Conservation (phyloP, 148 eudicot species). For the Rhododendron simsii region DNA sequence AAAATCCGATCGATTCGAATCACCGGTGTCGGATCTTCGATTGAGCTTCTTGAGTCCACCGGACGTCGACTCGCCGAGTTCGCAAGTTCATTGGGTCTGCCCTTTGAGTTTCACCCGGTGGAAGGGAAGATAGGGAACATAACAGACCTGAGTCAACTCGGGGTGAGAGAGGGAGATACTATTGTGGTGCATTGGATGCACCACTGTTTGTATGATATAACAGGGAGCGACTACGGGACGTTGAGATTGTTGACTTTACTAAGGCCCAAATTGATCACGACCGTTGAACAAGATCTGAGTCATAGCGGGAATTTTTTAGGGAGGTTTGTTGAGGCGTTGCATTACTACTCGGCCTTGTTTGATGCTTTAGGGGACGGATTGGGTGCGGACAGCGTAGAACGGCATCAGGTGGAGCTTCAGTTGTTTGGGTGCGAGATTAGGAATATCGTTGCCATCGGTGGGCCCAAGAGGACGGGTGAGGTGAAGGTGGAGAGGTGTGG, state of each 20-base stretch:
- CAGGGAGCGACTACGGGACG: slow-evolving; percentile 47
- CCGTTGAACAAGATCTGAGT: slow-evolving; percentile 63
- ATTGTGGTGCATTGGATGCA: slow-evolving; percentile 74
- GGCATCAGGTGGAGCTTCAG: slow-evolving; percentile 68
- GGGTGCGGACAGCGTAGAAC: slow-evolving; percentile 37
- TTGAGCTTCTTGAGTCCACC: slow-evolving; percentile 43
- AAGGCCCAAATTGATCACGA: slow-evolving; percentile 62
- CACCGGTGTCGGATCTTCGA: slow-evolving; percentile 62
- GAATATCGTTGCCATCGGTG: slow-evolving; percentile 66
- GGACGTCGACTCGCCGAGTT: slow-evolving; percentile 63
- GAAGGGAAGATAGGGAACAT: slow-evolving; percentile 66
- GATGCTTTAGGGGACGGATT: slow-evolving; percentile 69
- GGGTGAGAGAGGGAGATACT: slow-evolving; percentile 28
- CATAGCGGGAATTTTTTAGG: slow-evolving; percentile 52
- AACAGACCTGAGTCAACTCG: slow-evolving; percentile 30
- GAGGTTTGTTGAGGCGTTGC: slow-evolving; percentile 72
- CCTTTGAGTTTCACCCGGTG: slow-evolving; percentile 58
- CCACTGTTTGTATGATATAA: slow-evolving; percentile 60
- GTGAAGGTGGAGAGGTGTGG: slow-evolving; percentile 51
- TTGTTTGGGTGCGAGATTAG: slow-evolving; percentile 65
- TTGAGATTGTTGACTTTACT: slow-evolving; percentile 36
- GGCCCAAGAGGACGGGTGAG: slow-evolving; percentile 47
- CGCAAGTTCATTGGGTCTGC: slow-evolving; percentile 52
- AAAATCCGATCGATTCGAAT: slow-evolving; percentile 40
- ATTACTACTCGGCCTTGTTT: slow-evolving; percentile 78